phyloP scores from a whole-genome alignment of 768 basidiomycete species.

The Cystobasidium tubakii region DNA sequence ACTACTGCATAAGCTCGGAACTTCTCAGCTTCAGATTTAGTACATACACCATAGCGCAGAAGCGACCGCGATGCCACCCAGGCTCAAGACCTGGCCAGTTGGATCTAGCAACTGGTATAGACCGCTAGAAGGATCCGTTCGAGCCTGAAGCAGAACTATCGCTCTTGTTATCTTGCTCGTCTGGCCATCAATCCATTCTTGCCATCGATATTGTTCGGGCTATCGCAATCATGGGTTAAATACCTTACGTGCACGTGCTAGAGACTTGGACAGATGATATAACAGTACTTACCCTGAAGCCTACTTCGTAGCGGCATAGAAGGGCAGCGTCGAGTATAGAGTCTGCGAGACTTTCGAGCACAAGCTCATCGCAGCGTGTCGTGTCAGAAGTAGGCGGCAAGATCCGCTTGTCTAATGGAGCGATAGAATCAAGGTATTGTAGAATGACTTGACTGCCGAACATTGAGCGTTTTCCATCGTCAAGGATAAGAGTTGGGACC shows the following conservation, averaged over 20 bases:
- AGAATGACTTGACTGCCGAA: constrained; percentile 9
- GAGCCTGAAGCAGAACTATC: neutral
- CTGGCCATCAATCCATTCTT: constrained; percentile 19
- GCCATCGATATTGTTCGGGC: constrained; percentile 8
- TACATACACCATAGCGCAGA: neutral
- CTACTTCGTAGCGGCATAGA: neutral
- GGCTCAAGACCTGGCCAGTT: neutral
- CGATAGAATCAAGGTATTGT: neutral
- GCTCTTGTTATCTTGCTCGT: constrained; percentile 3
- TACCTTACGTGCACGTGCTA: neutral
- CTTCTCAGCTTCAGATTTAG: no score
- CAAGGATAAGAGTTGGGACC: neutral
- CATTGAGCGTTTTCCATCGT: neutral
- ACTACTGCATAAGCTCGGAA: neutral
- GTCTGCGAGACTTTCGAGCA: constrained; percentile 5
- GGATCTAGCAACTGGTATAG: neutral
- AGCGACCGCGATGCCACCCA: neutral
- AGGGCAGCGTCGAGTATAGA: constrained; percentile 5
- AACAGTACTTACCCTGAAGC: neutral
- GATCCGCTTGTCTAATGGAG: neutral
- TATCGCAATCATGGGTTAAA: neutral
- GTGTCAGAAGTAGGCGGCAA: neutral
- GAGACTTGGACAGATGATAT: neutral
- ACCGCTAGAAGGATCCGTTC: neutral
- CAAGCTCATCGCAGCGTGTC: neutral